A percentile compares a stretch with the other conserved stretches of the same genome.
These are phyloP conservation scores for Excoecaria agallocha DNA, from an alignment of 345 rosid genomes.

Conservation along the genomic window DNA sequence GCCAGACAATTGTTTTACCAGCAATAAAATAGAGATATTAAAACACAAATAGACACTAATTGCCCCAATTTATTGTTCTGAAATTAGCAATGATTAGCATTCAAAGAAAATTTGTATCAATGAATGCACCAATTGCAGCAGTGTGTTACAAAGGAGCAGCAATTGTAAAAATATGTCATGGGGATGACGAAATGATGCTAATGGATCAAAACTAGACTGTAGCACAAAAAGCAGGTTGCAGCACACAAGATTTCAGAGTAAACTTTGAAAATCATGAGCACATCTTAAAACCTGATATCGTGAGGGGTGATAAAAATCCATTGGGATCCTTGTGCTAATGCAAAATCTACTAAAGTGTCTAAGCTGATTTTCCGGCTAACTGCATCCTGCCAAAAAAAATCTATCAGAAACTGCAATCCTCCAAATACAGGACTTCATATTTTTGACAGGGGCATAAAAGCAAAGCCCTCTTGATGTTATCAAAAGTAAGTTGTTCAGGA, in stretches of 20 bases:
- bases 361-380: conserved; percentile 93
- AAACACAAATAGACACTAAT: not conserved
- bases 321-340: conserved; percentile 74
- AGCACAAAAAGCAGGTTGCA: not conserved
- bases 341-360: conserved; percentile 83
- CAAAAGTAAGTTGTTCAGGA: not conserved
- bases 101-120: not conserved
- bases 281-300: conserved; percentile 68
- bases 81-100: not conserved
- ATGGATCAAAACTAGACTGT: not conserved
- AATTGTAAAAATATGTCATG: not conserved
- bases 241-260: not conserved
- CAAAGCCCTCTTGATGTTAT: not conserved
- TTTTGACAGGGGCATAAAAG: not conserved
- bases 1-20: not conserved
- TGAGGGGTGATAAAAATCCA: conserved; percentile 99
- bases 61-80: not conserved
- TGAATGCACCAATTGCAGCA: not conserved
- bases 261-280: not conserved
- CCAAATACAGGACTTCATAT: not conserved
- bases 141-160: not conserved
- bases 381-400: conserved; percentile 61
- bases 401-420: not conserved
- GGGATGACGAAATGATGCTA: not conserved
- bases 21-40: not conserved